Conservation (phyloP, 1,284 basidiomycete genomes). For the Porodaedalea pini region DNA sequence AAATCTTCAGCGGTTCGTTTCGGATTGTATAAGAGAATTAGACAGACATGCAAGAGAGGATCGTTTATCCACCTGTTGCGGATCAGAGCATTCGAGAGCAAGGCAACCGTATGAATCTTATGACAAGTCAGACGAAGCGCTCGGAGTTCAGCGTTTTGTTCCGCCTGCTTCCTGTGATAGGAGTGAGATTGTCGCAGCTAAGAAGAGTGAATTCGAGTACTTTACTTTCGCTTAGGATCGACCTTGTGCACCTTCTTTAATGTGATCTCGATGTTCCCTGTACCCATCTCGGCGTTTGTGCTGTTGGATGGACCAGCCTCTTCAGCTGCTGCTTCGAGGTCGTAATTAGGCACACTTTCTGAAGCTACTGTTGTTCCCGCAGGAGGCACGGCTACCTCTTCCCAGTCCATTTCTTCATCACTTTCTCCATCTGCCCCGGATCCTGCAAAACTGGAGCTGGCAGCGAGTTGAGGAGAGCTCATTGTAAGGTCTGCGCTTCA, state of each 20-base stretch:
- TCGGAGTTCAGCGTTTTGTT: conserved; percentile 64
- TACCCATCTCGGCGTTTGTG: conserved; percentile 22
- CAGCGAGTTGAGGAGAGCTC: conserved; percentile 8
- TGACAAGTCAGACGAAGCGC: conserved; percentile 70
- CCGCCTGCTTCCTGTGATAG: conserved; percentile 29
- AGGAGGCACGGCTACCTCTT: conserved; percentile 35
- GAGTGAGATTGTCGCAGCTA: background rate
- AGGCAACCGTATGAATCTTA: conserved; percentile 80
- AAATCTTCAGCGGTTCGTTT: conserved; percentile 9
- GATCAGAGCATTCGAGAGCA: conserved; percentile 72
- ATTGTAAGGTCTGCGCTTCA: background rate
- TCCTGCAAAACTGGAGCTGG: background rate
- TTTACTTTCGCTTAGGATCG: conserved; percentile 29
- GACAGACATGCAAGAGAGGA: conserved; percentile 70
- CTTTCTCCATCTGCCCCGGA: conserved; percentile 9
- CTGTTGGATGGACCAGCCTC: background rate
- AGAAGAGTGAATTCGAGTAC: conserved; percentile 1
- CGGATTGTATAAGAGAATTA: conserved; percentile 13
- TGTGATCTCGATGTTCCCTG: conserved; percentile 56
- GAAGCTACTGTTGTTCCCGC: conserved; percentile 14
- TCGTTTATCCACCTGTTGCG: conserved; percentile 90
- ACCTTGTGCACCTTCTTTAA: conserved; percentile 44
- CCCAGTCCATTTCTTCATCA: conserved; percentile 24
- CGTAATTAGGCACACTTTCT: background rate
- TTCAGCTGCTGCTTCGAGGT: background rate